phyloP scores from a whole-genome alignment of 805 yeast genomes.

The Helenozyma rhizophorensis region DNA sequence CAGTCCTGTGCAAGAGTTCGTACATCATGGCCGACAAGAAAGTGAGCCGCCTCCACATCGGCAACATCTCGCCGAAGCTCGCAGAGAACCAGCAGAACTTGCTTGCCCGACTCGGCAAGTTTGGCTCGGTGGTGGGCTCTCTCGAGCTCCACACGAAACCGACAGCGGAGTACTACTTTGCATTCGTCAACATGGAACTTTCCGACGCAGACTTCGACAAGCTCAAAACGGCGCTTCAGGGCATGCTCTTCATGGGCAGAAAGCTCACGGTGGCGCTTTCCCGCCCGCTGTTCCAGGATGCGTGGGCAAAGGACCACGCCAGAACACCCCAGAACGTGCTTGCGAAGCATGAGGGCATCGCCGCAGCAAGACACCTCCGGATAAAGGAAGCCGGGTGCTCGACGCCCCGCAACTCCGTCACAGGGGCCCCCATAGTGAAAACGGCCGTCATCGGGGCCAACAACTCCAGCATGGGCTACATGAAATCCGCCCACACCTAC shows the following conservation, averaged over 20 bases:
- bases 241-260: conserved; percentile 72
- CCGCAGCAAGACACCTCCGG: conserved; percentile 31
- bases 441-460: conserved; percentile 13
- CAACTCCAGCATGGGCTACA: conserved; percentile 23
- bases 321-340: conserved; percentile 26
- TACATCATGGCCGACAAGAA: background rate
- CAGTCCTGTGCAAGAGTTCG: background rate
- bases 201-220: conserved; percentile 42
- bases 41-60: conserved; percentile 49
- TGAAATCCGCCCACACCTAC: conserved; percentile 32
- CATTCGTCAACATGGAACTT: conserved; percentile 58
- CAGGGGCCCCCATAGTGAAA: conserved; percentile 14
- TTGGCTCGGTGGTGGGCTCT: conserved; percentile 49
- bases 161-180: conserved; percentile 53
- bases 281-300: conserved; percentile 42
- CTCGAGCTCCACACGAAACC: conserved; percentile 56
- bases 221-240: conserved; percentile 58
- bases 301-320: conserved; percentile 46
- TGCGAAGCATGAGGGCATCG: conserved; percentile 27
- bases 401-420: conserved; percentile 19
- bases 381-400: conserved; percentile 39
- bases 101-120: conserved; percentile 52
- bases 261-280: conserved; percentile 61
- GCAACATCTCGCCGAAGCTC: conserved; percentile 56
- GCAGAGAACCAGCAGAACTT: conserved; percentile 45